These are phyloP conservation scores for Aegilops speltoides DNA, from an alignment of 176 grass and related monocot genomes.

Conservation along the genomic window DNA sequence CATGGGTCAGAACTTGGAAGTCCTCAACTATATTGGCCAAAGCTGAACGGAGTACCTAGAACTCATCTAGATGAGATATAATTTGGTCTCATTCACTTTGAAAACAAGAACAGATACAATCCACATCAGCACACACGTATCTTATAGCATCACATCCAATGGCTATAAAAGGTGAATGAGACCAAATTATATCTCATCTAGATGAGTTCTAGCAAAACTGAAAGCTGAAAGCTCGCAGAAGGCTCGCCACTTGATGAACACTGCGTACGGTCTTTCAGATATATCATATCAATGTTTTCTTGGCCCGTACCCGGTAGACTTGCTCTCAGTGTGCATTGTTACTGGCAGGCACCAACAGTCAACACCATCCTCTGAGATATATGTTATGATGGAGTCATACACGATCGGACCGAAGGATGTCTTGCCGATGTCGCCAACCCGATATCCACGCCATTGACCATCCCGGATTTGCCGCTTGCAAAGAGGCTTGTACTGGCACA, in stretches of 20 bases:
- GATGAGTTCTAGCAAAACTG: too few species aligned
- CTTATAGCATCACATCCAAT: too few species aligned
- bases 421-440: background rate
- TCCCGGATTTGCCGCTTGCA: background rate
- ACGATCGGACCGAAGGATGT: background rate
- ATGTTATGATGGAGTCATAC: background rate
- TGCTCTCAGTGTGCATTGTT: background rate
- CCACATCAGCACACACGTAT: too few species aligned
- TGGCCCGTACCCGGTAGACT: background rate
- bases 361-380: constrained; percentile 17
- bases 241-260: background rate
- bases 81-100: too few species aligned
- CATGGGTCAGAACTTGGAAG: too few species aligned
- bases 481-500: background rate
- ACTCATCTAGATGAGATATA: too few species aligned
- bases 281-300: background rate
- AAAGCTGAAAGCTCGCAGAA: background rate
- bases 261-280: background rate
- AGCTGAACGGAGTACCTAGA: too few species aligned
- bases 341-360: background rate
- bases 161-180: too few species aligned
- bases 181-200: too few species aligned
- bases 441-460: background rate
- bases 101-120: too few species aligned
- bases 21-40: background rate